Base-by-base conservation (phyloP, 1,139 yeast species). In the Keqinozyma sinolaborantium region DNA sequence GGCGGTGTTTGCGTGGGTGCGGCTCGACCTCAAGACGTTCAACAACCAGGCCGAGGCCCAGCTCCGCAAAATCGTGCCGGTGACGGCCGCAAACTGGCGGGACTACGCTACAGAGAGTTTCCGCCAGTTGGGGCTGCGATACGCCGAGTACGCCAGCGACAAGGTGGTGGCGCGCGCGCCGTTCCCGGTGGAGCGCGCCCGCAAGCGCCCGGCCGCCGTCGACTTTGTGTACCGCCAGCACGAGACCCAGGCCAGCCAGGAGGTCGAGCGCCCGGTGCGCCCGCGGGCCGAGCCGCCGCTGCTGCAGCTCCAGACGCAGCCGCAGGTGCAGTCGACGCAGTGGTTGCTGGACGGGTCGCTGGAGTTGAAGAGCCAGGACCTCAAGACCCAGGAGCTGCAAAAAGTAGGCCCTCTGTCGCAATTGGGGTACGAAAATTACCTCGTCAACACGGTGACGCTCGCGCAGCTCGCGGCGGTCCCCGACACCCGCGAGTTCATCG, bases 361-460 rank as follows among this genome's bases (percentile, higher is more conserved):
- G n/a, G n/a, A n/a, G n/a, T n/a, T n/a, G n/a, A n/a, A n/a, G n/a
- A n/a, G n/a, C n/a, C n/a, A n/a, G n/a, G n/a, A n/a, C n/a, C n/a
- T n/a, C n/a, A n/a, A n/a, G n/a, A n/a, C n/a, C n/a, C n/a, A n/a
- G n/a, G n/a, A n/a, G n/a, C n/a, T n/a, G n/a, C n/a, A n/a, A n/a
- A n/a, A n/a, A n/a, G n/a, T n/a, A n/a, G n/a, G n/a, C n/a, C n/a
- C n/a, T n/a, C n/a, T n/a, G n/a, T n/a, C n/a, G n/a, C n/a, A n/a
- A n/a, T n/a, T n/a, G n/a, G n/a, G n/a, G n/a, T n/a, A n/a, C 24
- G 45, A 44, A 14, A 34, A 36, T 7, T 44, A 36, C 25, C 32
- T 52, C 13, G 35, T 50, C 14, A 51, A 47, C 23, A 41, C 28
- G 24, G 36, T 40, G 2, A 28, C 44, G 4, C 26, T 52, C 4